Percentiles rank a stretch among this genome's conserved stretches.
Evolutionary conservation across 495 filamentous ascomycete species (phyloP).

Genomic region (Alectoria sarmentosa): DNA sequence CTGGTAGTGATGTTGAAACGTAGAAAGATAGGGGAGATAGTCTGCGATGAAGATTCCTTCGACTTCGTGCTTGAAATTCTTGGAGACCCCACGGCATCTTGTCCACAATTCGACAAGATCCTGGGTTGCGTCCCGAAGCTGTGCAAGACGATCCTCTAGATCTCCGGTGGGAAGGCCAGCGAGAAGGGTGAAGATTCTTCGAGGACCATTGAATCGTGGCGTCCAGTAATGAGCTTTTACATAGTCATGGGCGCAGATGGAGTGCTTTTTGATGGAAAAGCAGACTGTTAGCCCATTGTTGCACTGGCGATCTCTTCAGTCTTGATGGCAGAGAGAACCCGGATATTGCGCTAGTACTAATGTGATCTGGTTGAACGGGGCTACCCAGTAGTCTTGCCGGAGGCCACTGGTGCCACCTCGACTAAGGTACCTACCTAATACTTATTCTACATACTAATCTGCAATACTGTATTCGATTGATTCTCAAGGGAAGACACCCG

Average conservation of each 20-base stretch:
- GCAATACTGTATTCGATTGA: no score
- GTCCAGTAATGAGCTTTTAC: not conserved
- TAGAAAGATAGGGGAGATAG: not conserved
- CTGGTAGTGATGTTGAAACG: not conserved
- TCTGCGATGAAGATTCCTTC: not conserved
- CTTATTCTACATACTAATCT: no score
- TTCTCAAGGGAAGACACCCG: no score
- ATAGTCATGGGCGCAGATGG: no score
- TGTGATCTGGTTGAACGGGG: no score
- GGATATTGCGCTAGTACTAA: not conserved
- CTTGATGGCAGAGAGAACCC: no score
- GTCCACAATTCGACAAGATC: not conserved
- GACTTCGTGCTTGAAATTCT: not conserved
- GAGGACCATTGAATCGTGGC: not conserved
- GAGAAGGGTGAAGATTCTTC: not conserved
- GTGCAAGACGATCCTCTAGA: not conserved
- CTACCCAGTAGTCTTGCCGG: no score
- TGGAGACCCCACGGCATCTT: not conserved
- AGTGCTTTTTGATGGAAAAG: no score
- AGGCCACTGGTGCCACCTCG: no score
- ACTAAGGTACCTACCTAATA: no score
- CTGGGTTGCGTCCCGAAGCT: not conserved
- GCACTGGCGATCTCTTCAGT: no score
- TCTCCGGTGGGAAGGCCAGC: not conserved
- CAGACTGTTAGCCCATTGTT: no score